Conservation (phyloP, 768 basidiomycete genomes). For the Agrocybe pediades region DNA sequence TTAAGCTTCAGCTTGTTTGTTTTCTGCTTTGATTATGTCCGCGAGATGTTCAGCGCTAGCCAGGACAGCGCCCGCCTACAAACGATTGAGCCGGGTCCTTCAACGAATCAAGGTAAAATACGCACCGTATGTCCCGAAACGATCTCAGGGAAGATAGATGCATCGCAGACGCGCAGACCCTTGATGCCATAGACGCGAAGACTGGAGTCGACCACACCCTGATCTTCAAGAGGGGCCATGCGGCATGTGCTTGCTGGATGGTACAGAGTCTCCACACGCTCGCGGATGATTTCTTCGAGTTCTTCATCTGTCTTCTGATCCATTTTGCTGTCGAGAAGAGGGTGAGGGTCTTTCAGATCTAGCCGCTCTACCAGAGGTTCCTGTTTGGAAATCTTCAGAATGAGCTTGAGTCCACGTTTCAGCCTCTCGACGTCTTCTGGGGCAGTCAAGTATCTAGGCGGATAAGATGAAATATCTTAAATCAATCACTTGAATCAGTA, state of each 20-base stretch:
- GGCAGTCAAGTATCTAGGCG: slow-evolving; percentile 35
- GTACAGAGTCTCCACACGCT: slow-evolving; percentile 46
- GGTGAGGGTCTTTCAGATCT: slow-evolving; percentile 28
- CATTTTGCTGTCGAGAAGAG: slow-evolving; percentile 37
- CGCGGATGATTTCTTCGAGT: slow-evolving; percentile 37
- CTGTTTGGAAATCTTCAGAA: slow-evolving; percentile 34
- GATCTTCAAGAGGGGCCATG: slow-evolving; percentile 41
- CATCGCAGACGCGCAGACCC: slow-evolving; percentile 43
- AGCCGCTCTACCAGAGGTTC: slow-evolving; percentile 34
- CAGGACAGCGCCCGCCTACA: slow-evolving; percentile 31
- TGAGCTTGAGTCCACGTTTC: slow-evolving; percentile 36
- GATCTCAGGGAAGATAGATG: slow-evolving; percentile 41
- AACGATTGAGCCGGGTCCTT: not conserved
- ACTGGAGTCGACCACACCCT: slow-evolving; percentile 46
- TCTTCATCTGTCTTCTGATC: slow-evolving; percentile 38
- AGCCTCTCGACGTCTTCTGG: slow-evolving; percentile 39
- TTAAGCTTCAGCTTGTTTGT: not conserved
- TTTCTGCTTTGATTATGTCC: slow-evolving; percentile 30
- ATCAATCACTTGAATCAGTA: not conserved
- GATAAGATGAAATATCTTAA: not conserved
- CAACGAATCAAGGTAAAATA: slow-evolving; percentile 8
- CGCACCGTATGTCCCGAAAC: slow-evolving; percentile 43
- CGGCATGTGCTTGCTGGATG: slow-evolving; percentile 47
- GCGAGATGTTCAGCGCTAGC: slow-evolving; percentile 31
- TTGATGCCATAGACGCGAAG: slow-evolving; percentile 45